phyloP scores from a whole-genome alignment of 164 flowering plant species.

The Chimonanthus praecox region DNA sequence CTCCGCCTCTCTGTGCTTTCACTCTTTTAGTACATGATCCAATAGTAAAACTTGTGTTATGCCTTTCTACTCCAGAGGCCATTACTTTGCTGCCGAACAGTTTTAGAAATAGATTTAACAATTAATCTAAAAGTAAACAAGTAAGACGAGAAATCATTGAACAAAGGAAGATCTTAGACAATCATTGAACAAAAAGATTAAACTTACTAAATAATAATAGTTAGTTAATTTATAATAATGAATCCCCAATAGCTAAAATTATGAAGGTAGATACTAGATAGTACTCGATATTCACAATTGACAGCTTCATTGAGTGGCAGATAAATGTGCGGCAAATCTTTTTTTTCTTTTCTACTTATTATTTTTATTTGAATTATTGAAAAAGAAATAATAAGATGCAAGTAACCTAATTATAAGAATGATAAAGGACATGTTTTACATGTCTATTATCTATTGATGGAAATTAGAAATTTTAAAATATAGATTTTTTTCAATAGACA shows the following conservation, averaged over 20 bases:
- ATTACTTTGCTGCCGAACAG: slow-evolving; percentile 27
- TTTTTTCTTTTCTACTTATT: too few relatives aligned
- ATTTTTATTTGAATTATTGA: too few relatives aligned
- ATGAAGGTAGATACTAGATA: background rate
- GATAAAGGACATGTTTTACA: too few relatives aligned
- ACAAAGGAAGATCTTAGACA: background rate
- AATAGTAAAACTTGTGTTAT: slow-evolving; percentile 50
- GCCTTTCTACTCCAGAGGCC: slow-evolving; percentile 40
- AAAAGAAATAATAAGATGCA: too few relatives aligned
- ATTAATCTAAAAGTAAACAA: background rate
- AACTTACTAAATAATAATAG: background rate
- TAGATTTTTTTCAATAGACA: too few relatives aligned
- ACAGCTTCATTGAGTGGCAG: too few relatives aligned
- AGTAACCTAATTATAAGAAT: too few relatives aligned
- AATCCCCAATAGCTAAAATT: background rate
- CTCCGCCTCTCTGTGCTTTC: slow-evolving; percentile 46
- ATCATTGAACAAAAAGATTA: background rate
- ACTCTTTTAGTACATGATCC: slow-evolving; percentile 52
- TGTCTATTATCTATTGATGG: too few relatives aligned
- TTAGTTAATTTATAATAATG: background rate
- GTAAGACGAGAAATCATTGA: background rate
- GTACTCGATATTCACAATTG: too few relatives aligned
- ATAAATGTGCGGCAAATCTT: too few relatives aligned
- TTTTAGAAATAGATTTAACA: too few relatives aligned
- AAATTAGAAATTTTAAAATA: too few relatives aligned